Percentiles rank a stretch among this genome's conserved stretches.
These are phyloP conservation scores for Bruguiera sexangula DNA, from an alignment of 345 rosid genomes.

Conservation along the genomic window DNA sequence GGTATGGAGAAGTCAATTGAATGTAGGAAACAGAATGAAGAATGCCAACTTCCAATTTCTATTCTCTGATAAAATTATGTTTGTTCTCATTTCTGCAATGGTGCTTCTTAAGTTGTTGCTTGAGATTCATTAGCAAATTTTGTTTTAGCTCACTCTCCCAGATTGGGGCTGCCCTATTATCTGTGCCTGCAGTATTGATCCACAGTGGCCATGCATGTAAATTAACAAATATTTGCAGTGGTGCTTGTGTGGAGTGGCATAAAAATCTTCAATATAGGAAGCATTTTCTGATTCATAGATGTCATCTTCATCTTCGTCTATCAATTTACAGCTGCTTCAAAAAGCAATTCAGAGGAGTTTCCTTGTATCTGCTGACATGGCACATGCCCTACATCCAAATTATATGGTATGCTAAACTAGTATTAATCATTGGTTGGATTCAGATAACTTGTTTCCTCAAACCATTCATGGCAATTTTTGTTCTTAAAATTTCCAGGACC, in stretches of 20 bases:
- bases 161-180: not conserved
- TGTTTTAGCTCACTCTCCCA: not conserved
- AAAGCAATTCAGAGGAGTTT: slow-evolving; percentile 87
- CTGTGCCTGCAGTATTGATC: not conserved
- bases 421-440: not conserved
- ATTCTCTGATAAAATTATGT: not conserved
- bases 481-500: slow-evolving; percentile 51
- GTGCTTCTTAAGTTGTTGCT: not conserved
- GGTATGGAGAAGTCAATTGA: too few species aligned
- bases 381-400: slow-evolving; percentile 96
- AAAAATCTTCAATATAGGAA: not conserved
- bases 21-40: too few species aligned
- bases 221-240: not conserved
- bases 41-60: too few species aligned
- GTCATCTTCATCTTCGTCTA: slow-evolving; percentile 2
- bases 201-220: not conserved
- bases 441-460: slow-evolving; percentile 14
- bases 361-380: slow-evolving; percentile 97
- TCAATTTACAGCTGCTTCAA: slow-evolving; percentile 56
- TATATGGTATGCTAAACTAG: slow-evolving; percentile 49
- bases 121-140: not conserved
- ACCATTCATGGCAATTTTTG: slow-evolving; percentile 13
- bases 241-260: not conserved
- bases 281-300: not conserved
- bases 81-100: not conserved